A percentile compares a stretch with the other conserved stretches of the same genome.
phyloP scores from a whole-genome alignment of 192 early-diverging fungal genomes.

The Chytriomyces hyalinus region DNA sequence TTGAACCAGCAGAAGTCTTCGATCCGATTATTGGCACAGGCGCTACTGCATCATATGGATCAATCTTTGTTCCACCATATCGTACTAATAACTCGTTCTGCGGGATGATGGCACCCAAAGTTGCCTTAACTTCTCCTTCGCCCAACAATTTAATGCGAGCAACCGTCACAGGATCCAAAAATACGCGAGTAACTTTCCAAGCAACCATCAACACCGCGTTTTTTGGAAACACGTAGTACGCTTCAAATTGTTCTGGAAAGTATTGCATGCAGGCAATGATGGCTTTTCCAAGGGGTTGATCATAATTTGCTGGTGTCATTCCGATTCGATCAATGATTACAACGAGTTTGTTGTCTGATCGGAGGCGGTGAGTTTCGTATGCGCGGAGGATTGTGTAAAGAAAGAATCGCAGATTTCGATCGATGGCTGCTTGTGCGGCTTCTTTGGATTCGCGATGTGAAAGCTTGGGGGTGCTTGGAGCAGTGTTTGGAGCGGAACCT shows the following conservation, averaged over 20 bases:
- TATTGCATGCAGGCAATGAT: constrained; percentile 35
- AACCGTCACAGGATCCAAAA: constrained; percentile 35
- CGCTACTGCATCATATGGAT: background rate
- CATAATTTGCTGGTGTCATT: constrained; percentile 35
- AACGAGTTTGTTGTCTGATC: constrained; percentile 29
- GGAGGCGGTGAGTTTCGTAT: constrained; percentile 2
- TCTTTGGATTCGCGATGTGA: constrained; percentile 14
- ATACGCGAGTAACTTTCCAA: constrained; percentile 41
- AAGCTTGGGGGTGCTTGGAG: background rate
- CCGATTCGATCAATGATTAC: constrained; percentile 37
- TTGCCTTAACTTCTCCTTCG: constrained; percentile 12
- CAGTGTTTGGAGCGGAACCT: background rate
- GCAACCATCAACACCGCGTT: constrained; percentile 39
- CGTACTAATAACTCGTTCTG: constrained; percentile 14
- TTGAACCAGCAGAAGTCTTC: background rate
- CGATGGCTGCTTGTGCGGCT: background rate
- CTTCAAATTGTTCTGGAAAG: constrained; percentile 38
- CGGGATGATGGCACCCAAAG: constrained; percentile 11
- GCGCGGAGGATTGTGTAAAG: constrained; percentile 39
- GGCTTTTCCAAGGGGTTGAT: constrained; percentile 36
- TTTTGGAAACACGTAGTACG: constrained; percentile 39
- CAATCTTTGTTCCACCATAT: constrained; percentile 26
- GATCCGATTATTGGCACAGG: background rate
- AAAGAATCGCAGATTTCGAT: constrained; percentile 35
- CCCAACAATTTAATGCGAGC: constrained; percentile 20